phyloP scores from a whole-genome alignment of 2,329 filamentous ascomycete genomes.

The Cercospora brassicicola region DNA sequence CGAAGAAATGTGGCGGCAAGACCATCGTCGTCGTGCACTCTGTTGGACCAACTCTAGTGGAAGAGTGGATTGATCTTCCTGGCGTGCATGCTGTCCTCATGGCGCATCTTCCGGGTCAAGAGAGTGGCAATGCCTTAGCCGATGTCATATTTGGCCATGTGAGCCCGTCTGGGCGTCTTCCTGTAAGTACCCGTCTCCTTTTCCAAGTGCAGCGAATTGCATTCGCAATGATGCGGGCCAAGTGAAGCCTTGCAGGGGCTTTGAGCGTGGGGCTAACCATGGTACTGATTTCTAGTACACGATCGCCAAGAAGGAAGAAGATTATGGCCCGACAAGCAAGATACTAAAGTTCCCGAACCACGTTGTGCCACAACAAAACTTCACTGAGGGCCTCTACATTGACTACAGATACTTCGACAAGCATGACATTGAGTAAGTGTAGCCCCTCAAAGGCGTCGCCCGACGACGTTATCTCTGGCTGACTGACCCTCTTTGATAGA shows the following conservation, averaged over 20 bases:
- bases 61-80: constrained; percentile 75
- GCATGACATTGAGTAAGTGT: constrained; percentile 56
- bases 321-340: constrained; percentile 73
- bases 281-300: constrained; percentile 58
- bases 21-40: constrained; percentile 85
- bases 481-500: neutral
- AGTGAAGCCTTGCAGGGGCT: neutral
- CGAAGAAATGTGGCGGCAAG: constrained; percentile 61
- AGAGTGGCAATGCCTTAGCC: constrained; percentile 77
- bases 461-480: neutral
- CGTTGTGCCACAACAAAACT: constrained; percentile 76
- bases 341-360: constrained; percentile 69
- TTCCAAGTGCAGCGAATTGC: neutral
- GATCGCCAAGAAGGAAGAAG: constrained; percentile 69
- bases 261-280: neutral
- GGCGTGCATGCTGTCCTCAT: constrained; percentile 76
- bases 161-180: constrained; percentile 78
- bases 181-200: constrained; percentile 37
- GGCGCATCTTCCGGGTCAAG: constrained; percentile 83
- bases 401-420: constrained; percentile 91
- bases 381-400: constrained; percentile 78
- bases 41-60: constrained; percentile 78
- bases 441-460: neutral
- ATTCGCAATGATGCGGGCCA: neutral
- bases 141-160: constrained; percentile 77